These are phyloP conservation scores for Vitis rotundifolia DNA, from an alignment of 164 flowering plant species.

Conservation along the genomic window DNA sequence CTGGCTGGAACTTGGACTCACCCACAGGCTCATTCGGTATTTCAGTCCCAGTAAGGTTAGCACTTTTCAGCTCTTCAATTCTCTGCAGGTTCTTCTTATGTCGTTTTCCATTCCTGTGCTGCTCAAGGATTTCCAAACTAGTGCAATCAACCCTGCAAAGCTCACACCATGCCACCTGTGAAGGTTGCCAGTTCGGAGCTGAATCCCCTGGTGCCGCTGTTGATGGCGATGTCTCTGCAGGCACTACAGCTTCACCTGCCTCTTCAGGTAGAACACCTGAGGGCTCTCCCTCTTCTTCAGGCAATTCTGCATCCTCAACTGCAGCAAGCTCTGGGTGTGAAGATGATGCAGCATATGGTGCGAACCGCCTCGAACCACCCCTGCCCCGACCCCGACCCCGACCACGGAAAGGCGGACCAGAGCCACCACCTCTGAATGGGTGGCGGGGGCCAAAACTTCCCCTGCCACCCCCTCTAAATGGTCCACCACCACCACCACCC, in stretches of 20 bases:
- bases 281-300: not conserved
- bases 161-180: conserved; percentile 54
- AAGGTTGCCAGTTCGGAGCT: conserved; percentile 24
- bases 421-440: conserved; percentile 1
- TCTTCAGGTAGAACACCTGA: conserved; percentile 8
- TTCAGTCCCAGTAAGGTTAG: conserved; percentile 11
- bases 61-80: conserved; percentile 31
- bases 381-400: conserved; percentile 19
- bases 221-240: conserved; percentile 3
- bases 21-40: conserved; percentile 9
- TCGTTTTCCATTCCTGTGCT: conserved; percentile 63
- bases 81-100: conserved; percentile 52
- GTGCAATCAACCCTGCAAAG: conserved; percentile 69
- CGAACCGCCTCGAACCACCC: conserved; percentile 4
- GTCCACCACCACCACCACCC: conserved; percentile 19
- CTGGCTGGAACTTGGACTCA: conserved; percentile 17
- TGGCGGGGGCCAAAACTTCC: conserved; percentile 6
- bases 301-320: conserved; percentile 7
- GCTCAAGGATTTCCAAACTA: conserved; percentile 54
- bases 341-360: conserved; percentile 16
- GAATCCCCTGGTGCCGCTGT: not conserved
- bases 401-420: conserved; percentile 3
- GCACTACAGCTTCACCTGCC: conserved; percentile 2
- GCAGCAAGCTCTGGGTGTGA: conserved; percentile 13
- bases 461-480: conserved; percentile 25